Base-by-base conservation (phyloP, 2,329 filamentous ascomycete genomes). In the Phaeophleospora eucalypticola region DNA sequence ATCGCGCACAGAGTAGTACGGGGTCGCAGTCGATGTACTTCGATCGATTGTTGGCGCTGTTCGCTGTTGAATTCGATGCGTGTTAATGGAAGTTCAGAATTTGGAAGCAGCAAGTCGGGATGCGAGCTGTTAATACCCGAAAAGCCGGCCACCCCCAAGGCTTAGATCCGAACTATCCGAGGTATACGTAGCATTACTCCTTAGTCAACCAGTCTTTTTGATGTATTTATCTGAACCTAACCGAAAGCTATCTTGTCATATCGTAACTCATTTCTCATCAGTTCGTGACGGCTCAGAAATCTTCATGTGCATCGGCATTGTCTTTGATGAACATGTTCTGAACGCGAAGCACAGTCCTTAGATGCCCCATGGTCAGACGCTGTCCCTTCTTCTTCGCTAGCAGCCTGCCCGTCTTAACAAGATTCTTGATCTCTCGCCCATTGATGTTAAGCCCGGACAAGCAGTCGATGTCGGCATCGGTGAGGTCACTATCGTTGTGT, bases 401-500 rank as follows among this genome's bases (percentile, higher is more conserved):
- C n/a, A 53, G 24, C 8, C 45, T 37, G 12, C 41, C 51, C 10
- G 42, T 53, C 45, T 53, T 53, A 32, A 51, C 47, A 24, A 51
- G 18, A 38, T 53, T 53, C 46, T 48, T 48, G 4, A 53, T 45
- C 45, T 51, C 45, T 14, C 51, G 27, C 2, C 51, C 51, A 29
- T 53, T 53, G 35, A 51, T 43, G 12, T 50, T 42, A n/a, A 48
- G 24, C 27, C 46, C 34, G 10, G 48, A 45, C 10, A 54, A 40
- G 15, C 43, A 45, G 14, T 43, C 43, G n/a, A 53, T 20, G 37
- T 50, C 44, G 17, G 43, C 51, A 14, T 51, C 47, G 1, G 44
- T 45, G 19, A 53, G 45, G 4, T 24, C 39, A 27, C 50, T 45
- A n/a, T 41, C 39, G 24, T 50, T 38, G 16, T 48, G 33, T 2